A percentile compares a stretch with the other conserved stretches of the same genome.
phyloP scores from a whole-genome alignment of 345 rosid genomes.

The Brassica napus region DNA sequence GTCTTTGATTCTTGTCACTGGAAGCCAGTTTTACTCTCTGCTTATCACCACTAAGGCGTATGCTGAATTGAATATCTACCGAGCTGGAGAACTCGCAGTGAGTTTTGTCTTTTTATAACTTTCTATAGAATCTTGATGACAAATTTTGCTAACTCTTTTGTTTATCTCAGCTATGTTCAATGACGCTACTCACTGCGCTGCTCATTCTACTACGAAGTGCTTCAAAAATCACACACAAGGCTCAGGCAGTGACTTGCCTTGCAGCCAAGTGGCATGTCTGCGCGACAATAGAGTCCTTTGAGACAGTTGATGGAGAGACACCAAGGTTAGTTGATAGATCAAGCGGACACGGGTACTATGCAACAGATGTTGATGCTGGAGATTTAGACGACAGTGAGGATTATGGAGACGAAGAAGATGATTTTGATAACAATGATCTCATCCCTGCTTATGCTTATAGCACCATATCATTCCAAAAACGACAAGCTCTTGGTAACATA shows the following conservation, averaged over 20 bases:
- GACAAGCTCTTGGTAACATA: constrained; percentile 81
- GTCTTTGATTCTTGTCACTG: constrained; percentile 70
- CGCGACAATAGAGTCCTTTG: constrained; percentile 74
- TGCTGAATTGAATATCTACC: constrained; percentile 55
- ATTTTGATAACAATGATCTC: constrained; percentile 64
- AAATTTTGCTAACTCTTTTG: constrained; percentile 15
- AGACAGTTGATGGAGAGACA: constrained; percentile 63
- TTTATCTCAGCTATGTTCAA: constrained; percentile 66
- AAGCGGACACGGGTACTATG: constrained; percentile 19
- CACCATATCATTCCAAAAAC: constrained; percentile 83
- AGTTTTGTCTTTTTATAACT: constrained; percentile 16
- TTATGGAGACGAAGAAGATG: constrained; percentile 81
- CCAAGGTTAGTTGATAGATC: constrained; percentile 45
- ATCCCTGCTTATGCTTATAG: constrained; percentile 72
- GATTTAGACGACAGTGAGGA: constrained; percentile 55
- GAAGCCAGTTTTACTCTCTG: constrained; percentile 83
- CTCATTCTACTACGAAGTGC: constrained; percentile 77
- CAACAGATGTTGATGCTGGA: constrained; percentile 49
- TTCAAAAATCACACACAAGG: constrained; percentile 91
- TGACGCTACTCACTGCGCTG: constrained; percentile 66
- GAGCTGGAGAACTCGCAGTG: constrained; percentile 92
- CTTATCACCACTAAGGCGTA: constrained; percentile 66
- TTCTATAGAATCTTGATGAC: background rate
- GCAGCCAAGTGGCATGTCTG: constrained; percentile 96
- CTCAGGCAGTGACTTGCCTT: constrained; percentile 79